Evolutionary conservation across 2,329 filamentous ascomycete genomes (phyloP), one percentile per base, ranked within the genome.

Genomic region (Pestalotiopsis sp.): DNA sequence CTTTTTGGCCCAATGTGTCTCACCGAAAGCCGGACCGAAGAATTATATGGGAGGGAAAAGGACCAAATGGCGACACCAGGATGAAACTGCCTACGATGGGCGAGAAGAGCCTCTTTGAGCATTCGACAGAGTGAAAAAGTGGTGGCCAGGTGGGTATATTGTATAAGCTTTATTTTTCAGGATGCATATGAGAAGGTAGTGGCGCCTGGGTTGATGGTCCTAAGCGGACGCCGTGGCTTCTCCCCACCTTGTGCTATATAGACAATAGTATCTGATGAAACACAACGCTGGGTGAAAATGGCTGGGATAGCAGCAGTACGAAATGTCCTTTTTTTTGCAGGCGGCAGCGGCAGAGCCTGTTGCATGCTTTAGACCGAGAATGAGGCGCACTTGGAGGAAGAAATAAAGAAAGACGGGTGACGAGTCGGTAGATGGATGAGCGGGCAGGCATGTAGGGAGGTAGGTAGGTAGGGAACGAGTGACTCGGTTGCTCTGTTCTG

Each of bases 151-250:
- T 52, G 7, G 20, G 45, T 52, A 52, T 52, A 52, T n/a, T 52
- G 45, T 52, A 52, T 52, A 62, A 62, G 59, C 59, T 62, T 39
- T 14, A 39, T 14, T 36, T 12, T 39, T 14, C n/a, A 39, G 59
- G 25, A 39, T 17, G 12, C 25, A 25, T 11, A 14, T 39, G 14
- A n/a, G 14, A 20, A 31, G 31, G 27, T 39, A 36, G 59, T 62
- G 59, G 59, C 59, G 59, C 36, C 59, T 62, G 31, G 59, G 59
- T 62, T 62, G 59, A 62, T 62, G 27, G 25, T 39, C 31, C 59
- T 12, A 62, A 62, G n/a, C 20, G 59, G 59, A 39, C 27, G 59
- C 59, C 59, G 59, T 62, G 59, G 59, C 59, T 62, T 13, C 59
- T 62, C 17, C 59, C 59, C 59, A 36, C 27, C 14, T 39, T 36